These are phyloP conservation scores for Amphichorda felina DNA, from an alignment of 2,329 filamentous ascomycete species.

Conservation along the genomic window DNA sequence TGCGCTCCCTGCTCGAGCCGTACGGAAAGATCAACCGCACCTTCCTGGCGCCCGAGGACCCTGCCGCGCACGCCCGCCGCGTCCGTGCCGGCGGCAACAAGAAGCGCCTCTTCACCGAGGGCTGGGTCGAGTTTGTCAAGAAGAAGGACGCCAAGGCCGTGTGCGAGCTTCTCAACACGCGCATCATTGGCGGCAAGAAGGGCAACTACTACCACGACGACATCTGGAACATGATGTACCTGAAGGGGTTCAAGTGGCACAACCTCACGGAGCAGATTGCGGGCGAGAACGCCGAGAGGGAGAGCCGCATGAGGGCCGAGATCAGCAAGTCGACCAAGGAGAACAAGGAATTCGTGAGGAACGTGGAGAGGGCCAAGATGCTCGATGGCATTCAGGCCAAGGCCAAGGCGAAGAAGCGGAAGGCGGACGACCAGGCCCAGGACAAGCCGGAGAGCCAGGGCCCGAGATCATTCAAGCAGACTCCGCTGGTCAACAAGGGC, in stretches of 20 bases:
- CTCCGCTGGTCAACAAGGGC: conserved; percentile 41
- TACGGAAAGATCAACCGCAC: conserved; percentile 69
- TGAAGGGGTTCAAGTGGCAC: conserved; percentile 77
- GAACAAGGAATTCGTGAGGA: conserved; percentile 70
- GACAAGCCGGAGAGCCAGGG: conserved; percentile 6
- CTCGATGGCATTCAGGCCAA: conserved; percentile 59
- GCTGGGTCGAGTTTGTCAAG: conserved; percentile 72
- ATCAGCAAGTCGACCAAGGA: conserved; percentile 65
- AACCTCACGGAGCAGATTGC: conserved; percentile 66
- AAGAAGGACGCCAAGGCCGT: conserved; percentile 70
- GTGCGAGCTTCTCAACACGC: conserved; percentile 65
- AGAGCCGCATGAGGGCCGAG: conserved; percentile 65
- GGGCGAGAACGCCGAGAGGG: conserved; percentile 68
- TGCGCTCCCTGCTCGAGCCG: conserved; percentile 61
- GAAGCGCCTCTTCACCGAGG: conserved; percentile 70
- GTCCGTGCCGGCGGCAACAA: conserved; percentile 69
- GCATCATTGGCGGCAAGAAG: conserved; percentile 74
- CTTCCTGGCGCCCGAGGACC: conserved; percentile 69
- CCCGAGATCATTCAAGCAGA: conserved; percentile 53
- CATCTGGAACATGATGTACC: conserved; percentile 73
- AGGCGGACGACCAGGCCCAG: conserved; percentile 13
- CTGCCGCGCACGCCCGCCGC: conserved; percentile 51
- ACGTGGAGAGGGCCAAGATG: conserved; percentile 72
- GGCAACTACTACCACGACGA: conserved; percentile 75
- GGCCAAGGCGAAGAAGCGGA: conserved; percentile 29